Base-by-base conservation (phyloP, 176 grass and related monocot genomes). In the Hordeum marinum region DNA sequence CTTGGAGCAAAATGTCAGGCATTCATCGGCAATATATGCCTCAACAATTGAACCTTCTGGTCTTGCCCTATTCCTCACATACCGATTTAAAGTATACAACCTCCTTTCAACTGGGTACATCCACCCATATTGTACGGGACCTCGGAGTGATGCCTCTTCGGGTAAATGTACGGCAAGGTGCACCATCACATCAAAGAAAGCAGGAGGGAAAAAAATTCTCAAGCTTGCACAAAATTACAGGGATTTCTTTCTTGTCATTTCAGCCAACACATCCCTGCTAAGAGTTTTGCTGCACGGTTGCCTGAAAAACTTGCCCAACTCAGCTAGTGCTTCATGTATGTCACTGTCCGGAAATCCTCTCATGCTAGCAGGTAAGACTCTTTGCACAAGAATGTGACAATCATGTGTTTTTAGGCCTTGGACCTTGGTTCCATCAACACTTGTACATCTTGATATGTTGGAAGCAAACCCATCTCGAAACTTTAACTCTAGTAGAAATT, bases 191-290 rank as follows among this genome's bases (percentile, higher is more conserved):
- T 75, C 72, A 55, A 75, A 75, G 48, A 75, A 52, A 15, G 72
- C 14, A 0, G 43, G 78, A 12, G 85, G 68, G 10, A n/a, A 85
- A 59, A 40, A 88, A 77, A 14, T 82, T 50, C 79, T 88, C 85
- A 29, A 83, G 21, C 7, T 83, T 88, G 15, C 14, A 70, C 29
- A 88, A 35, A 39, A 82, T 61, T 66, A 35, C 11, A 26, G 52
- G 37, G 7, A 88, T 83, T 68, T 83, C 31, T 7, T 35, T 39
- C 11, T 55, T n/a, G n/a, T 57, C 39, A 34, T 34, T 82, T 32
- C 1, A 83, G 29, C 64, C 25, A 83, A 36, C 23, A 75, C 59
- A 82, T 83, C 78, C 8, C 77, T 35, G 20, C 69, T 59, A 8
- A 57, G 40, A 18, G 48, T 76, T 76, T 29, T 76, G 27, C 73